These are phyloP conservation scores for Centaurea solstitialis DNA, from an alignment of 129 eudicot species.

Conservation along the genomic window DNA sequence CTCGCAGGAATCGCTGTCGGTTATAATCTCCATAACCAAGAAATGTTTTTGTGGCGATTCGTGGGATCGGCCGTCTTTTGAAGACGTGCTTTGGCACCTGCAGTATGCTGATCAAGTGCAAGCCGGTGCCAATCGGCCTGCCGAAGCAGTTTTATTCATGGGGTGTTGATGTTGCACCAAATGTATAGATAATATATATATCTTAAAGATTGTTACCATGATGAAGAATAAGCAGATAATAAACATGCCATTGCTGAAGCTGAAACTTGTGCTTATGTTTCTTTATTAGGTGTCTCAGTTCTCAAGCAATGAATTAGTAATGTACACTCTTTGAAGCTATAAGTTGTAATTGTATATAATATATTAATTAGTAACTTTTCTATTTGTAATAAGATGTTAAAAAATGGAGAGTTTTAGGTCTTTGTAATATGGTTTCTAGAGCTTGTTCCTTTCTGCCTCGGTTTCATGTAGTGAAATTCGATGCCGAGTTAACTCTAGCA, in stretches of 20 bases:
- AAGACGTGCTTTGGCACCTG: conserved; percentile 72
- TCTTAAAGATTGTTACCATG: conserved; percentile 6
- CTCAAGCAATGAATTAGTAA: not conserved
- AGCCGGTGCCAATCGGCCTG: conserved; percentile 39
- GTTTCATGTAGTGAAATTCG: conserved; percentile 19
- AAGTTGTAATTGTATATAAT: conserved; percentile 6
- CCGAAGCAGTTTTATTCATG: conserved; percentile 29
- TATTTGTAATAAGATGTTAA: not conserved
- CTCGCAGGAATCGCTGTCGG: conserved; percentile 55
- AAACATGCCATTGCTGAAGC: not conserved
- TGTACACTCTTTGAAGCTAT: not conserved
- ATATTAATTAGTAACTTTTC: not conserved
- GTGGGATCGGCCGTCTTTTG: conserved; percentile 63
- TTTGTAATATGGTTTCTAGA: not conserved
- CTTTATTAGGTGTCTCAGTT: not conserved
- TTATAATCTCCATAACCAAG: conserved; percentile 54
- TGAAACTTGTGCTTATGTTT: not conserved
- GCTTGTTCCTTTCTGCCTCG: conserved; percentile 23
- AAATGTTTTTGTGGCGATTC: conserved; percentile 56
- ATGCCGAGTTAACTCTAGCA: conserved; percentile 36
- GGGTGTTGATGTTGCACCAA: conserved; percentile 23
- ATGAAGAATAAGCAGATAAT: conserved; percentile 16
- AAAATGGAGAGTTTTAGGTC: not conserved
- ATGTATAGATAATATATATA: conserved; percentile 17
- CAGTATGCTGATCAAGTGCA: conserved; percentile 76